phyloP scores from a whole-genome alignment of 306 rosid genomes.

The Luffa aegyptiaca region DNA sequence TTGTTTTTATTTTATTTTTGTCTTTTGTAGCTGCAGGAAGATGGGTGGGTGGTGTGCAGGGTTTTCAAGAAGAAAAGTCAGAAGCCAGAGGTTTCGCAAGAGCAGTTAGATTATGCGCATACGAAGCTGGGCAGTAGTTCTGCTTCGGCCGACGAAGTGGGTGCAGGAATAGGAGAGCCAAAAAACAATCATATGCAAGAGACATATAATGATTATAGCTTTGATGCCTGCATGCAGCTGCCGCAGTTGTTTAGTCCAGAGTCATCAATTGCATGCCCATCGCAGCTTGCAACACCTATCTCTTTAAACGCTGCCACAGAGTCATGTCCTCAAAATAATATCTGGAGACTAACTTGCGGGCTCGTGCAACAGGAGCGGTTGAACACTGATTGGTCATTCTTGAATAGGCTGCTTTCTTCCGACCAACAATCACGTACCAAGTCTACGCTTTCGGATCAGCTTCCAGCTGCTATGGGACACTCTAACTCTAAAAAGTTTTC shows the following conservation, averaged over 20 bases:
- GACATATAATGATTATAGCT: slow-evolving; percentile 27
- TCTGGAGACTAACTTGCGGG: slow-evolving; percentile 23
- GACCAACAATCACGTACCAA: slow-evolving; percentile 14
- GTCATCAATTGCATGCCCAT: slow-evolving; percentile 13
- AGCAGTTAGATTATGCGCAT: slow-evolving; percentile 24
- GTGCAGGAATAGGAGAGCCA: slow-evolving; percentile 25
- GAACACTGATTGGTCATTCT: slow-evolving; percentile 73
- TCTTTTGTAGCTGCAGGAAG: slow-evolving; percentile 42
- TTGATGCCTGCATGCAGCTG: slow-evolving; percentile 66
- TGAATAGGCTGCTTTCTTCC: slow-evolving; percentile 78
- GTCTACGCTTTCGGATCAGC: neutral
- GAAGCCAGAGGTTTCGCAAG: slow-evolving; percentile 34
- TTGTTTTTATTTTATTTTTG: too few relatives aligned
- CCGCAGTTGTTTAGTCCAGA: slow-evolving; percentile 89
- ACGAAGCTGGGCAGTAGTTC: slow-evolving; percentile 23
- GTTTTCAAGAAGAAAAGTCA: slow-evolving; percentile 83
- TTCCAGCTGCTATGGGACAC: neutral
- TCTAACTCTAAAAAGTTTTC: neutral
- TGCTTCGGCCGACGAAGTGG: neutral
- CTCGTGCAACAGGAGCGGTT: slow-evolving; percentile 44
- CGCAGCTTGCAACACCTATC: slow-evolving; percentile 22
- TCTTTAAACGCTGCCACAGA: slow-evolving; percentile 23
- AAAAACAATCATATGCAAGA: slow-evolving; percentile 46
- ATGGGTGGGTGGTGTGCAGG: slow-evolving; percentile 97
- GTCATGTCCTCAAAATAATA: slow-evolving; percentile 42